Evolutionary conservation across 2,329 filamentous ascomycete species (phyloP).

Genomic region (Pyricularia grisea): DNA sequence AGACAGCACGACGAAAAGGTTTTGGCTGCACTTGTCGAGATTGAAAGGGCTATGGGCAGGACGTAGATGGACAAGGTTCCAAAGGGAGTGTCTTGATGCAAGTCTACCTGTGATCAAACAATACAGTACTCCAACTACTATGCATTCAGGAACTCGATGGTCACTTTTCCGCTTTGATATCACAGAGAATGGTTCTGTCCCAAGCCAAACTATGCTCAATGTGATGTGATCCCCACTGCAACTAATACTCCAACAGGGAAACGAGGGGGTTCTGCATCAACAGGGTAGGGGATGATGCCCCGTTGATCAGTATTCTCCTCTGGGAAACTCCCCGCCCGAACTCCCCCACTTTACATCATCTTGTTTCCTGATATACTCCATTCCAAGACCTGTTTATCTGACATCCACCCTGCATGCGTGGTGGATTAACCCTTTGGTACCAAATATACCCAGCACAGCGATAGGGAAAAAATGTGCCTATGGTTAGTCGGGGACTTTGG

Average conservation of each 20-base stretch:
- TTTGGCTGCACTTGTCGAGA: constrained; percentile 5
- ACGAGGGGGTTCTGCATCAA: not conserved
- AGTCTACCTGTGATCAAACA: not conserved
- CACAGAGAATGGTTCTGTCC: not conserved
- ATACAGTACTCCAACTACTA: too few relatives aligned
- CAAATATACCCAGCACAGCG: not conserved
- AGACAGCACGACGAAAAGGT: constrained; percentile 38
- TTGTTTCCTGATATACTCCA: not conserved
- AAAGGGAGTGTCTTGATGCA: not conserved
- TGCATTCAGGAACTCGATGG: not conserved
- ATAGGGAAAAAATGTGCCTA: not conserved
- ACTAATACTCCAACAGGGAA: too few relatives aligned
- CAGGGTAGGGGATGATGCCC: not conserved
- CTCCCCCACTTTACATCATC: not conserved
- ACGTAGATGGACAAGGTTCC: not conserved
- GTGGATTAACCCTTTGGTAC: not conserved
- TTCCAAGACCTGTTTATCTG: not conserved
- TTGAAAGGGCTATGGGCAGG: constrained; percentile 3
- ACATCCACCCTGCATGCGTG: not conserved
- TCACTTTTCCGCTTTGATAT: not conserved
- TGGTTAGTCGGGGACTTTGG: not conserved
- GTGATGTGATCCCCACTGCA: too few relatives aligned
- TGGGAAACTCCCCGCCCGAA: not conserved
- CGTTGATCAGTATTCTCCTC: not conserved
- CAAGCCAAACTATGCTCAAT: too few relatives aligned